phyloP scores from a whole-genome alignment of 1,284 basidiomycete genomes.

The Pholiota adiposa region DNA sequence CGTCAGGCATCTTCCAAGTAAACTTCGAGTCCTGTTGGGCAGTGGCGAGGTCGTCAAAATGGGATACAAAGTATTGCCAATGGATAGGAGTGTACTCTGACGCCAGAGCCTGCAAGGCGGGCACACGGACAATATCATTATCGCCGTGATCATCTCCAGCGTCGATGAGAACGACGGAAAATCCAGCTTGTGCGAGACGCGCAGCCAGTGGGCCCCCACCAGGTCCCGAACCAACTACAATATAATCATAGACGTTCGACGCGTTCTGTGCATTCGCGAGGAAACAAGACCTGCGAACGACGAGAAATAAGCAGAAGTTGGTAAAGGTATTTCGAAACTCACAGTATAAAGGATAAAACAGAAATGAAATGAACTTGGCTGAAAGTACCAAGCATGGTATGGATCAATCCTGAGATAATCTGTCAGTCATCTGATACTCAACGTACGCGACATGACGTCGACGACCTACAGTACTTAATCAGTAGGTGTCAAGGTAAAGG shows the following conservation, averaged over 20 bases:
- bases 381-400: background rate
- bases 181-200: slow-evolving; percentile 14
- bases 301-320: background rate
- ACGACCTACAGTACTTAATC: no score
- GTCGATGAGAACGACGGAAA: slow-evolving; percentile 13
- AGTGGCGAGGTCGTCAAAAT: slow-evolving; percentile 12
- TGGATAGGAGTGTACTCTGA: slow-evolving; percentile 14
- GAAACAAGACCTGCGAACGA: background rate
- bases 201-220: slow-evolving; percentile 14
- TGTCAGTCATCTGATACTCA: background rate
- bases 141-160: slow-evolving; percentile 15
- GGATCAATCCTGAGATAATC: background rate
- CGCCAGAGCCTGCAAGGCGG: slow-evolving; percentile 6
- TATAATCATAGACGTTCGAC: slow-evolving; percentile 10
- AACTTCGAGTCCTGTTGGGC: slow-evolving; percentile 15
- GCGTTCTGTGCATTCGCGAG: background rate
- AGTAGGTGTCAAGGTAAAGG: no score
- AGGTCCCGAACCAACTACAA: slow-evolving; percentile 14
- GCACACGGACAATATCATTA: slow-evolving; percentile 7
- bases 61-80: slow-evolving; percentile 16
- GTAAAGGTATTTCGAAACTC: background rate
- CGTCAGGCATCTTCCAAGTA: slow-evolving; percentile 12
- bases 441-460: no score
- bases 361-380: background rate
- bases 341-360: background rate